A percentile compares a stretch with the other conserved stretches of the same genome.
Conservation (phyloP, 1,284 basidiomycete genomes). For the Tetrapyrgos nigripes region DNA sequence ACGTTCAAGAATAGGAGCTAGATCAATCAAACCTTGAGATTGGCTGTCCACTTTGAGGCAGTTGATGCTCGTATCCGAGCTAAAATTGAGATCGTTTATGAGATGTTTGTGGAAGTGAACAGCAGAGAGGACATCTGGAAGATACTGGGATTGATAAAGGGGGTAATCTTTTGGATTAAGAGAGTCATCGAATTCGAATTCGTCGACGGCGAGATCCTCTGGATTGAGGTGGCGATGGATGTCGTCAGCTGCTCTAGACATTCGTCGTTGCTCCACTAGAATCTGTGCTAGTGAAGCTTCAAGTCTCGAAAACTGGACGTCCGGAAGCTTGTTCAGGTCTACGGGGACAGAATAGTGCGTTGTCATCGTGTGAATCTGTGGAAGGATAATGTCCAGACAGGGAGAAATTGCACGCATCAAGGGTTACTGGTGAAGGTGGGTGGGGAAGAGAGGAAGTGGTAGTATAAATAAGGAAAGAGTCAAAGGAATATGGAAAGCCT, state of each 20-base stretch:
- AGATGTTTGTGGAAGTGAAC: not conserved
- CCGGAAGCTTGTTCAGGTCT: too few species aligned
- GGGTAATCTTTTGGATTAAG: not conserved
- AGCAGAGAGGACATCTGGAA: not conserved
- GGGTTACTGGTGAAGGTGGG: too few species aligned
- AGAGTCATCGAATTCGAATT: not conserved
- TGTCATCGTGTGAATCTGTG: too few species aligned
- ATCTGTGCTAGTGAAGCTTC: not conserved
- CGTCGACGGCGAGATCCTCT: not conserved
- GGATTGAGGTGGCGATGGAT: not conserved
- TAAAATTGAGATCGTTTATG: not conserved
- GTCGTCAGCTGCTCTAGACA: not conserved
- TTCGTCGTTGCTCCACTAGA: not conserved
- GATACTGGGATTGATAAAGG: not conserved
- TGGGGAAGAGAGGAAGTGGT: too few species aligned
- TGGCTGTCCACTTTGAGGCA: not conserved
- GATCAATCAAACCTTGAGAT: not conserved
- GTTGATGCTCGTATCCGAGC: not conserved
- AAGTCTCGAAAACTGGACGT: not conserved
- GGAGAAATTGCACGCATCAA: too few species aligned
- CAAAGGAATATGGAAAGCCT: too few species aligned
- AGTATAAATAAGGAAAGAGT: too few species aligned
- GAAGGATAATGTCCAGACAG: too few species aligned
- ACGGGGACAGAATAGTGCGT: too few species aligned
- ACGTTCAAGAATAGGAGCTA: not conserved